A percentile compares a stretch with the other conserved stretches of the same genome.
phyloP scores from a whole-genome alignment of 106 monocot genomes.

The Allium sativum region DNA sequence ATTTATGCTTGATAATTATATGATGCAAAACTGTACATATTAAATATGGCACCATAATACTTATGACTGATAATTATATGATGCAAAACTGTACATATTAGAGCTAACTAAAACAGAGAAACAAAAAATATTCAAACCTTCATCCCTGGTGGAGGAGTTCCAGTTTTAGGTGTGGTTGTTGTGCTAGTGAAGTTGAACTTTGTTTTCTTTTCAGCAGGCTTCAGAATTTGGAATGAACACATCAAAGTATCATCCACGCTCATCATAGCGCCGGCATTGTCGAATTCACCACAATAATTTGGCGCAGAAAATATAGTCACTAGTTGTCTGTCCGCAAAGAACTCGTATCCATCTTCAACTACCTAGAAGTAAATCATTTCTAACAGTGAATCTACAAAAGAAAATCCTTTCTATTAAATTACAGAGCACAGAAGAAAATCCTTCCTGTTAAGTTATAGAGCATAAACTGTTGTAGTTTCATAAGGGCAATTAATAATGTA shows the following conservation, averaged over 20 bases:
- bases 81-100: no score
- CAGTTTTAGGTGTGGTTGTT: slow-evolving; percentile 18
- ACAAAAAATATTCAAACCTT: slow-evolving; percentile 13
- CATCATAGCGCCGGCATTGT: slow-evolving; percentile 49
- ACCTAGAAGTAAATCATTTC: slow-evolving; percentile 8
- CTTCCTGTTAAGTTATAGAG: no score
- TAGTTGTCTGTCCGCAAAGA: slow-evolving; percentile 33
- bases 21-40: no score
- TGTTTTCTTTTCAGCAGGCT: slow-evolving; percentile 28
- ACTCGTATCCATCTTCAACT: slow-evolving; percentile 39
- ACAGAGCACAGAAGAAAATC: not conserved
- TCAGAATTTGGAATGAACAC: slow-evolving; percentile 40
- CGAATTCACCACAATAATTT: slow-evolving; percentile 40
- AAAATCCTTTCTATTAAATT: not conserved
- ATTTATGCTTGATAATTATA: no score
- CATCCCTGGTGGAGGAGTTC: slow-evolving; percentile 24
- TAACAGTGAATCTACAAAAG: not conserved
- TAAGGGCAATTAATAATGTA: no score
- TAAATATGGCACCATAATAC: no score
- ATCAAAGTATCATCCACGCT: slow-evolving; percentile 39
- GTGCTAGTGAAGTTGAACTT: slow-evolving; percentile 21
- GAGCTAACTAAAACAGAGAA: not conserved
- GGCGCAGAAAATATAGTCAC: slow-evolving; percentile 41
- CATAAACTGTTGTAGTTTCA: no score
- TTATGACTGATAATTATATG: no score